Conservation (phyloP, 306 rosid genomes). For the Oemleria cerasiformis region DNA sequence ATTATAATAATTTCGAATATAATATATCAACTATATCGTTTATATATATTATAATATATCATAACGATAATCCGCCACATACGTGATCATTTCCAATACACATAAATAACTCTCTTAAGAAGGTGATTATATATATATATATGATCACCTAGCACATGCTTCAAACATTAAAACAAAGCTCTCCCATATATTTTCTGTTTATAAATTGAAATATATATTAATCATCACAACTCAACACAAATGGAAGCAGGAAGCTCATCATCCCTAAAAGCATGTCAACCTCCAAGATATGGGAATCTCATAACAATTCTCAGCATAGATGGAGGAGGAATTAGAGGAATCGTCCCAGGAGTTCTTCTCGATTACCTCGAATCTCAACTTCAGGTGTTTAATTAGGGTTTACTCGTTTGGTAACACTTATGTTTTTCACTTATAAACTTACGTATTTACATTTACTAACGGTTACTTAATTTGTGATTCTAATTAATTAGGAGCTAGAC, state of each 20-base stretch:
- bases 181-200: not conserved
- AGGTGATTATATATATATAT: too few relatives aligned
- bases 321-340: conserved; percentile 41
- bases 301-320: too few relatives aligned
- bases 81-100: too few relatives aligned
- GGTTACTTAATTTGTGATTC: not conserved
- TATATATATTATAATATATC: too few relatives aligned
- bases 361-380: conserved; percentile 29
- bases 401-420: not conserved
- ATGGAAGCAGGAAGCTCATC: not conserved
- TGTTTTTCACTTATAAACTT: not conserved
- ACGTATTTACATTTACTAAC: not conserved
- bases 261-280: not conserved
- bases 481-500: conserved; percentile 18
- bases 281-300: conserved; percentile 25
- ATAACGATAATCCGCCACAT: too few relatives aligned
- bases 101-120: too few relatives aligned
- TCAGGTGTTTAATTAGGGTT: conserved; percentile 14
- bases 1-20: too few relatives aligned
- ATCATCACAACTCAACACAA: not conserved
- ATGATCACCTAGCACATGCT: not conserved
- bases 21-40: too few relatives aligned
- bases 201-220: not conserved
- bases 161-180: not conserved
- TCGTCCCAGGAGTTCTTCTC: conserved; percentile 31